Conservation (phyloP, 2,329 filamentous ascomycete species). For the Cordyceps tenuipes region DNA sequence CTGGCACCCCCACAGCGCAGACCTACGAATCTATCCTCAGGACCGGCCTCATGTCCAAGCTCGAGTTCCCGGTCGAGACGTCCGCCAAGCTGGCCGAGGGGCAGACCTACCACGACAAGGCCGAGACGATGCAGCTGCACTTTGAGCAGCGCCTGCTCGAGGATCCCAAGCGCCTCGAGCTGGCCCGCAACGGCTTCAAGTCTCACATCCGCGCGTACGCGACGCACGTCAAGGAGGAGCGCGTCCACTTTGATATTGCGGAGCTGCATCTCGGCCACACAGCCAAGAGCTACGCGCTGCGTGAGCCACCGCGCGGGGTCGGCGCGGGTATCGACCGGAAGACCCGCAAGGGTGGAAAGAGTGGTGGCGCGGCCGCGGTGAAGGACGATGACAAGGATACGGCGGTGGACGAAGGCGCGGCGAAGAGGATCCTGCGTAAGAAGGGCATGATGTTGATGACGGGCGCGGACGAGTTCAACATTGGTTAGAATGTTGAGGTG, state of each 20-base stretch:
- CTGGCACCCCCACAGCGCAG: slow-evolving; percentile 40
- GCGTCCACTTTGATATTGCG: slow-evolving; percentile 84
- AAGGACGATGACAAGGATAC: slow-evolving; percentile 32
- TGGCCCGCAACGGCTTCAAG: slow-evolving; percentile 78
- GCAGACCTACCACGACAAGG: slow-evolving; percentile 39
- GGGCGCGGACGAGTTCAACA: slow-evolving; percentile 58
- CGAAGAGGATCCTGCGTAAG: slow-evolving; percentile 44
- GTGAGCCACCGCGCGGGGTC: slow-evolving; percentile 82
- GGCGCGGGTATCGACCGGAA: slow-evolving; percentile 46
- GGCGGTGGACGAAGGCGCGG: slow-evolving; percentile 24
- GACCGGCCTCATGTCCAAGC: slow-evolving; percentile 53
- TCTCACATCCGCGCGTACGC: slow-evolving; percentile 92
- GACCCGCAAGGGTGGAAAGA: slow-evolving; percentile 20
- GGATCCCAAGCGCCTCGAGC: slow-evolving; percentile 62
- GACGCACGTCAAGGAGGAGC: slow-evolving; percentile 80
- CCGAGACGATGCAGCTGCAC: slow-evolving; percentile 51
- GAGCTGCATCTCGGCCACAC: slow-evolving; percentile 85
- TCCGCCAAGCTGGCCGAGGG: slow-evolving; percentile 38
- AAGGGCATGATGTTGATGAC: slow-evolving; percentile 59
- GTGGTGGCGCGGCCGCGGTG: slow-evolving; percentile 20
- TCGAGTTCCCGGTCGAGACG: slow-evolving; percentile 64
- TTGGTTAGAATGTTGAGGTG: slow-evolving; percentile 38
- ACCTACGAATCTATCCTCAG: slow-evolving; percentile 50
- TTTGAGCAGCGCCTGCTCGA: slow-evolving; percentile 52
- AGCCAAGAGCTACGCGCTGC: slow-evolving; percentile 84